Percentiles rank a stretch among this genome's conserved stretches.
These are phyloP conservation scores for Ganoderma multipileum DNA, from an alignment of 1,284 basidiomycete genomes.

Conservation along the genomic window DNA sequence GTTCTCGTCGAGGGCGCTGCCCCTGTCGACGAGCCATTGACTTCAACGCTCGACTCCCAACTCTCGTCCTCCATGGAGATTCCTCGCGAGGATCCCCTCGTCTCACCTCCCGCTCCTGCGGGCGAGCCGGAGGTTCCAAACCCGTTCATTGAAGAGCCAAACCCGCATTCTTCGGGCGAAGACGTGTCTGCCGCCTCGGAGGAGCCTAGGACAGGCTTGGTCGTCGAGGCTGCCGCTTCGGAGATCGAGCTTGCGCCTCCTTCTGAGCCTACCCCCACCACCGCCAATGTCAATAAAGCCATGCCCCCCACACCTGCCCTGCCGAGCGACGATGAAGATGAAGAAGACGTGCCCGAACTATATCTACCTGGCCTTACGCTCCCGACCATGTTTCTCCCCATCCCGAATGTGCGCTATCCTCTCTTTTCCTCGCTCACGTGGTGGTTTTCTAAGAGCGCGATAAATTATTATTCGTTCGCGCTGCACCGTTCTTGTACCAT, in stretches of 20 bases:
- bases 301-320: conserved; percentile 48
- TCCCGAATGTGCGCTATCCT: conserved; percentile 74
- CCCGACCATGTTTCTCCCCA: conserved; percentile 81
- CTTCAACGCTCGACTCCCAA: conserved; percentile 25
- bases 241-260: conserved; percentile 38
- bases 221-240: conserved; percentile 29
- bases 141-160: conserved; percentile 49
- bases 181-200: conserved; percentile 16
- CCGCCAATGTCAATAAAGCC: conserved; percentile 38
- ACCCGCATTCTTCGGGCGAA: conserved; percentile 41
- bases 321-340: conserved; percentile 44
- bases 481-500: conserved; percentile 38
- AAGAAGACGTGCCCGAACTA: conserved; percentile 59
- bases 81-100: conserved; percentile 15
- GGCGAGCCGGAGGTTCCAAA: conserved; percentile 58
- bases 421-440: conserved; percentile 55
- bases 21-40: conserved; percentile 14
- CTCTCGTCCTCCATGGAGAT: conserved; percentile 24
- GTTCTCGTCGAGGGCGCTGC: background rate
- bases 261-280: conserved; percentile 20
- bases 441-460: conserved; percentile 58
- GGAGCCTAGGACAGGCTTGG: conserved; percentile 13
- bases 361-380: conserved; percentile 63
- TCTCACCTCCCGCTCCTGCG: conserved; percentile 25
- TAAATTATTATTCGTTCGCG: conserved; percentile 30